These are phyloP conservation scores for Pichia heedii DNA, from an alignment of 805 yeast species.

Conservation along the genomic window DNA sequence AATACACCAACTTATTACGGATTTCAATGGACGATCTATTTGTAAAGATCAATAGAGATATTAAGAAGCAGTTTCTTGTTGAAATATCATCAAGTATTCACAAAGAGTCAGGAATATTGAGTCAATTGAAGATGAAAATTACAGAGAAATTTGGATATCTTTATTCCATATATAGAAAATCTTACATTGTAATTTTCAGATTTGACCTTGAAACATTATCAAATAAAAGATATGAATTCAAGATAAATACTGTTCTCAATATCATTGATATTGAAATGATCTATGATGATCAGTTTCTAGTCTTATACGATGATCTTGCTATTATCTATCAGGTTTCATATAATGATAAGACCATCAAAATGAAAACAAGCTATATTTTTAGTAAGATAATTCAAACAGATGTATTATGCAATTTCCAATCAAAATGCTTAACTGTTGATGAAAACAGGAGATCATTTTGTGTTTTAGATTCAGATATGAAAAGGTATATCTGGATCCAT, in stretches of 20 bases:
- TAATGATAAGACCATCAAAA: neutral
- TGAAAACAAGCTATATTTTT: neutral
- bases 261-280: neutral
- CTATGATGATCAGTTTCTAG: neutral
- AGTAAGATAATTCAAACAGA: slow-evolving; percentile 2
- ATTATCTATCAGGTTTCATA: neutral
- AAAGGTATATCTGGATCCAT: slow-evolving; percentile 24
- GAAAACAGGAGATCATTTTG: slow-evolving; percentile 27
- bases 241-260: neutral
- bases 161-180: neutral
- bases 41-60: slow-evolving; percentile 14
- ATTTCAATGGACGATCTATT: slow-evolving; percentile 10
- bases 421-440: slow-evolving; percentile 28
- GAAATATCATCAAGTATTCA: neutral
- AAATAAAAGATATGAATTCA: neutral
- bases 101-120: neutral
- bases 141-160: neutral
- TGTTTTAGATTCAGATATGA: slow-evolving; percentile 32
- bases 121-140: neutral
- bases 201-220: neutral
- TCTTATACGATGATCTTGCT: neutral
- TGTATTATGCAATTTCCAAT: slow-evolving; percentile 15
- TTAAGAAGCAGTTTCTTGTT: slow-evolving; percentile 6
- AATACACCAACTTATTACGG: slow-evolving; percentile 10
- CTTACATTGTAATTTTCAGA: neutral